Percentiles rank a stretch among this genome's conserved stretches.
Evolutionary conservation across 805 yeast species (phyloP).

Genomic region (Peterozyma xylosa): DNA sequence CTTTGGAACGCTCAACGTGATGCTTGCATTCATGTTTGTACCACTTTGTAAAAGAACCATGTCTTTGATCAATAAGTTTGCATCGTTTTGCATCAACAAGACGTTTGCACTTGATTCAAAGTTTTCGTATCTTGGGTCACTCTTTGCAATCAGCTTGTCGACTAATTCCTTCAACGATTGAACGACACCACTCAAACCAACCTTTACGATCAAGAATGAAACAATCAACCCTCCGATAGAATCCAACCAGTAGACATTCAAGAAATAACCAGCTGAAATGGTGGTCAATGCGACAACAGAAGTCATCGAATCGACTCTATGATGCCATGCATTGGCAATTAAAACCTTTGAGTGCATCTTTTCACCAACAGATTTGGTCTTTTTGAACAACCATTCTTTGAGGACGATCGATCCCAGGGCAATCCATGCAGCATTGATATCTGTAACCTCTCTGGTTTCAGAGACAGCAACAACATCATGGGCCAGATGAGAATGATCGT

Average conservation of each 20-base stretch:
- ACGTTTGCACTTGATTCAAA: conserved; percentile 28
- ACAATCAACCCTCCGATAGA: conserved; percentile 89
- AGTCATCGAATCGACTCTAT: conserved; percentile 88
- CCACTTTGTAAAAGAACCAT: conserved; percentile 45
- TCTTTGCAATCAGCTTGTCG: conserved; percentile 56
- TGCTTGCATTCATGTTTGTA: conserved; percentile 38
- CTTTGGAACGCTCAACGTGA: conserved; percentile 21
- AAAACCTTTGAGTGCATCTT: conserved; percentile 79
- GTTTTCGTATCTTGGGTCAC: conserved; percentile 39
- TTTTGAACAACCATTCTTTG: conserved; percentile 82
- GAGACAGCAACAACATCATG: conserved; percentile 21
- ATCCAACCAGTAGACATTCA: conserved; percentile 78
- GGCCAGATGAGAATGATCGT: conserved; percentile 23
- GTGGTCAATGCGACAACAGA: conserved; percentile 86
- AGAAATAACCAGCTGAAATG: conserved; percentile 75
- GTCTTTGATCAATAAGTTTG: conserved; percentile 25
- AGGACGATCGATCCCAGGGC: conserved; percentile 83
- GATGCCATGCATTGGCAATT: conserved; percentile 98
- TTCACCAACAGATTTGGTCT: conserved; percentile 75
- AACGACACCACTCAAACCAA: conserved; percentile 72
- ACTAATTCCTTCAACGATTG: conserved; percentile 68
- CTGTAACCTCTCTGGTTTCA: conserved; percentile 33
- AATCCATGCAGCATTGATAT: conserved; percentile 93
- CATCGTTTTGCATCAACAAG: conserved; percentile 22
- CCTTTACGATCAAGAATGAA: conserved; percentile 71